These are phyloP conservation scores for Fraxinus latifolia DNA, from an alignment of 305 asterid genomes.

Conservation along the genomic window DNA sequence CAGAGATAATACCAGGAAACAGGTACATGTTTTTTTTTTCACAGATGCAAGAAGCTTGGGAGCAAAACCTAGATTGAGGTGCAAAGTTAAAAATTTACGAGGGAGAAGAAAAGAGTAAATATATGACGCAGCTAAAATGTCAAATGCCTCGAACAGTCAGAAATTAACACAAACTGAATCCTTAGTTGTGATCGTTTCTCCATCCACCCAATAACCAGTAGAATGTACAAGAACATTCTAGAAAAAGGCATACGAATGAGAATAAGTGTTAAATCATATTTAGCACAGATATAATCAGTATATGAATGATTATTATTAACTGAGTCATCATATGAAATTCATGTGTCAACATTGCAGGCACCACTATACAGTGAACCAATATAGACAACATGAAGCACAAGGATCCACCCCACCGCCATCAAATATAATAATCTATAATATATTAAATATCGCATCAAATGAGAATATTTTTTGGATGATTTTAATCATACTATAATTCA, in stretches of 20 bases:
- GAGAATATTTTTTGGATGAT: no score
- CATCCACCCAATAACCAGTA: slow-evolving; percentile 15
- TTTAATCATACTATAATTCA: no score
- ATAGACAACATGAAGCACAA: not conserved
- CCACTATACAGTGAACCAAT: not conserved
- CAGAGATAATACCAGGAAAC: not conserved
- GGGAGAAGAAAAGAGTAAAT: not conserved
- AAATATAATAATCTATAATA: not conserved
- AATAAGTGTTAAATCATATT: not conserved
- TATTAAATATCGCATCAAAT: no score
- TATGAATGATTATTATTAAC: not conserved
- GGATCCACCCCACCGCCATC: not conserved
- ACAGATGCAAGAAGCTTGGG: not conserved
- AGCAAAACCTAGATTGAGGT: not conserved
- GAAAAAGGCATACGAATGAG: not conserved
- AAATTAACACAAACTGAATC: slow-evolving; percentile 7
- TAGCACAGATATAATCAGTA: not conserved
- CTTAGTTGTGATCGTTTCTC: not conserved
- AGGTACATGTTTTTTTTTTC: not conserved
- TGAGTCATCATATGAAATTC: slow-evolving; percentile 7
- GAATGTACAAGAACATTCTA: not conserved
- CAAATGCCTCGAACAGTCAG: slow-evolving; percentile 23
- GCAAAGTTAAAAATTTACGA: not conserved
- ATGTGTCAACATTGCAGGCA: slow-evolving; percentile 24
- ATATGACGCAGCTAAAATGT: not conserved